These are phyloP conservation scores for Acanthamoeba quina DNA, from an alignment of 208 protist genomes.

Conservation along the genomic window DNA sequence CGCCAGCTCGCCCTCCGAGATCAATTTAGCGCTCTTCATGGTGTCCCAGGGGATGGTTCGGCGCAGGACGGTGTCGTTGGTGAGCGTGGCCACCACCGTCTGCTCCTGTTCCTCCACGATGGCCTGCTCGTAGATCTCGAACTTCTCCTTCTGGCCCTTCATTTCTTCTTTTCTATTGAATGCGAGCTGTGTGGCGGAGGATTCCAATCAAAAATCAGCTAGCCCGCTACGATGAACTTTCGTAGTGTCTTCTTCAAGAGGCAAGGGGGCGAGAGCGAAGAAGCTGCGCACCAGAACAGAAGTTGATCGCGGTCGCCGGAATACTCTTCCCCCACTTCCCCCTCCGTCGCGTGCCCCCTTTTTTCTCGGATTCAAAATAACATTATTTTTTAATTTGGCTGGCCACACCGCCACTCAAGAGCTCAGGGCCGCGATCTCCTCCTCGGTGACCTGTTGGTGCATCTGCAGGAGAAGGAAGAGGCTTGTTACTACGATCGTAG, in stretches of 20 bases:
- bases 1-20: no score
- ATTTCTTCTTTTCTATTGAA: not conserved
- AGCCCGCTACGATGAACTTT: not conserved
- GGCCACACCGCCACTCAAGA: not conserved
- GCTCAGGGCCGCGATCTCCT: constrained; percentile 29
- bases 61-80: constrained; percentile 48
- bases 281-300: not conserved
- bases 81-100: constrained; percentile 26
- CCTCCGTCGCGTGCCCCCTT: not conserved
- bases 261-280: not conserved
- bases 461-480: not conserved
- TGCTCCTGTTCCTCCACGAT: constrained; percentile 54
- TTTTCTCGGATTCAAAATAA: not conserved
- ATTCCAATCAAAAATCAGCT: not conserved
- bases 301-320: not conserved
- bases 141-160: constrained; percentile 18
- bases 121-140: constrained; percentile 32
- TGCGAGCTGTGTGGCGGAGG: not conserved
- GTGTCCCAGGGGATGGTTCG: constrained; percentile 13
- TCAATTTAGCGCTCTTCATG: constrained; percentile 52
- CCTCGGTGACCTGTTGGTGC: not conserved
- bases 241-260: not conserved
- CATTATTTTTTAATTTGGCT: not conserved
- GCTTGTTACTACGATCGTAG: no score
- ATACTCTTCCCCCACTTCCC: constrained; percentile 27